Percentiles rank a stretch among this genome's conserved stretches.
These are phyloP conservation scores for Oleoguttula mirabilis DNA, from an alignment of 495 filamentous ascomycete species.

Conservation along the genomic window DNA sequence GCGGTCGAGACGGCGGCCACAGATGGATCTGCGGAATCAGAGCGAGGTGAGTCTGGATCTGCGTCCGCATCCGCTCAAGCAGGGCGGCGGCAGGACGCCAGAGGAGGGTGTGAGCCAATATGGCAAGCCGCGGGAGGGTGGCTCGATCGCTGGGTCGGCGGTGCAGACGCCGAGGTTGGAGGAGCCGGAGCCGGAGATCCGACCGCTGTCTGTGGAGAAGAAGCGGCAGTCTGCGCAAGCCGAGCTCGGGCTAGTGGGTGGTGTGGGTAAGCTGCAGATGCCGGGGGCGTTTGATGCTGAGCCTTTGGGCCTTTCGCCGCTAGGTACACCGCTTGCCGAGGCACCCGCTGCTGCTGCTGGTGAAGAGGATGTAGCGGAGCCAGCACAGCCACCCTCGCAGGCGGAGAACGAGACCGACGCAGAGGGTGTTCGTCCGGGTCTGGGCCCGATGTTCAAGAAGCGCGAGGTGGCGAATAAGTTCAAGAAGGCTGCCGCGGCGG, in stretches of 20 bases:
- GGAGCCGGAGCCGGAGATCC: conserved; percentile 10
- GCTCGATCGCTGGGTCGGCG: neutral
- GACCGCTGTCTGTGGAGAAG: conserved; percentile 6
- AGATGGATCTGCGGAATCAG: neutral
- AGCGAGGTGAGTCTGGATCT: too few species aligned
- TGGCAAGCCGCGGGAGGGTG: neutral
- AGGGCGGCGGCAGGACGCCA: neutral
- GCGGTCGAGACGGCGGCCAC: conserved; percentile 1
- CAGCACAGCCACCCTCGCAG: neutral
- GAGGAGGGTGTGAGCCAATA: neutral
- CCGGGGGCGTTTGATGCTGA: conserved; percentile 6
- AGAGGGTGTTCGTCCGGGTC: conserved; percentile 55
- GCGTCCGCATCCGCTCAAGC: neutral
- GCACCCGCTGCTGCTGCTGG: conserved; percentile 2
- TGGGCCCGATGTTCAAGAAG: conserved; percentile 86
- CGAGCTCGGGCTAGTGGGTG: too few species aligned
- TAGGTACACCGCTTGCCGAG: too few species aligned
- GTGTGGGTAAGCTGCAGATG: neutral
- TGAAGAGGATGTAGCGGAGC: neutral
- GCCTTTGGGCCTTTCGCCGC: neutral
- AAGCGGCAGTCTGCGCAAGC: neutral
- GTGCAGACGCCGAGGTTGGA: neutral
- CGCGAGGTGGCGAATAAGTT: conserved; percentile 64
- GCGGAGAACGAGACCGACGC: conserved; percentile 33
- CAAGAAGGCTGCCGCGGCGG: conserved; percentile 72